Base-by-base conservation (phyloP, 2,329 filamentous ascomycete species). In the Seiridium cupressi region DNA sequence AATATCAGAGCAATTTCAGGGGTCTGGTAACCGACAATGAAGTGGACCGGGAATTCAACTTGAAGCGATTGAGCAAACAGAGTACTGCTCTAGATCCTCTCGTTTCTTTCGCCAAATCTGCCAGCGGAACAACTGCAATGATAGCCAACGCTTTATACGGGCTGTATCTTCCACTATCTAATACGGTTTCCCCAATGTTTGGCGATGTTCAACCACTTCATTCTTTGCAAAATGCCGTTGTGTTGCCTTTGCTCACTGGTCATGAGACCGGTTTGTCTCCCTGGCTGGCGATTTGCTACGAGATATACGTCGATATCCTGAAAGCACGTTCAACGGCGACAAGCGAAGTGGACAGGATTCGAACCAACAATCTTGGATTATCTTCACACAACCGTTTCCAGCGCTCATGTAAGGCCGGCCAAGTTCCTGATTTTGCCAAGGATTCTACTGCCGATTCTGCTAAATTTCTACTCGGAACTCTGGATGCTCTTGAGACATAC, bases 391-490 rank as follows among this genome's bases (percentile, higher is more conserved):
- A 82, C 62, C 80, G 87, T 6, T 75, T 89, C 6, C 85, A 89
- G 69, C 78, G 87, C 60, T 88, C 87, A 1, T 76, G 81, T 44
- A 76, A 87, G 4, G 80, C 80, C 31, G 78, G 79, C 53, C 79
- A 81, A 13, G 81, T 87, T 18, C 79, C 84, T 10, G 79, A 80
- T 6, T 81, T 87, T 4, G 79, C 82, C 0, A 87, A 84, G 62
- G 87, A 89, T 64, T 84, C 86, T 0, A 89, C 87, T 2, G 79
- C 81, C 4, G 77, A 78, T 58, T 76, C 85, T 5, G 78, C 77
- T 1, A 72, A 72, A 2, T 89, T 89, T 62, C 71, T 89, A 4
- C 66, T 70, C 2, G 76, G 74, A 1, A 72, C 78, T 2, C 66
- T 86, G 9, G 68, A 71, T 26, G 68, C 72, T 2, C 66, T 84